Evolutionary conservation across 78 protist genomes (phyloP).

Genomic region (slime mould (Dictyostelium discoideum)): DNA sequence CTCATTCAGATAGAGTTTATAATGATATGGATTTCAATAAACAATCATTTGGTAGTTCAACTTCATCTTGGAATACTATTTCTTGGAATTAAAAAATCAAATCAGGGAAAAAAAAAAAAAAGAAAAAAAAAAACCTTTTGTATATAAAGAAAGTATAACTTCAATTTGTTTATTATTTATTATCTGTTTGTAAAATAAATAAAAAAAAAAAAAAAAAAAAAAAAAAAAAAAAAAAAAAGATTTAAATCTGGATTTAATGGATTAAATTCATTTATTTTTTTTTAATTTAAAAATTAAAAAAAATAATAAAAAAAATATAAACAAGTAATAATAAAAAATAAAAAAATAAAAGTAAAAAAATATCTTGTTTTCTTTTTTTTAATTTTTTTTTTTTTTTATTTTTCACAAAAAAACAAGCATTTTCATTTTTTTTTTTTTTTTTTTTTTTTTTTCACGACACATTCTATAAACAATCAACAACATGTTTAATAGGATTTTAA

Average conservation of each 20-base stretch:
- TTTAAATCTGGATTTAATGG: no score
- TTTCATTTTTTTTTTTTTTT: no score
- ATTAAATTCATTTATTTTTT: no score
- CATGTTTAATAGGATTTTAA: background rate
- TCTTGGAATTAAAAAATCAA: background rate
- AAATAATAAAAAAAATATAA: no score
- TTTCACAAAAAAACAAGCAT: background rate
- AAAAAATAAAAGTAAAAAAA: no score
- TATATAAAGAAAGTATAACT: no score
- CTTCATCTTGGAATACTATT: background rate
- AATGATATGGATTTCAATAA: constrained; percentile 58
- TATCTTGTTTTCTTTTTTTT: background rate
- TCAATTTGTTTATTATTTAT: no score
- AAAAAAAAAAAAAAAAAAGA: no score
- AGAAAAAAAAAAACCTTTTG: background rate
- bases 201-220: no score
- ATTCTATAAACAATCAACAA: background rate
- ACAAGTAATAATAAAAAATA: no score
- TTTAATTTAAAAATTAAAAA: no score
- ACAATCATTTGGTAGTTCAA: background rate
- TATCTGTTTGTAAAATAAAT: no score
- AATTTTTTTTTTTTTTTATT: background rate
- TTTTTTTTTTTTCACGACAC: background rate
- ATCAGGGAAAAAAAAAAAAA: background rate
- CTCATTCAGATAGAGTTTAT: constrained; percentile 42